Evolutionary conservation across 257 asterid genomes (phyloP), one percentile per base, ranked within the genome.

Genomic region (Primulina eburnea): DNA sequence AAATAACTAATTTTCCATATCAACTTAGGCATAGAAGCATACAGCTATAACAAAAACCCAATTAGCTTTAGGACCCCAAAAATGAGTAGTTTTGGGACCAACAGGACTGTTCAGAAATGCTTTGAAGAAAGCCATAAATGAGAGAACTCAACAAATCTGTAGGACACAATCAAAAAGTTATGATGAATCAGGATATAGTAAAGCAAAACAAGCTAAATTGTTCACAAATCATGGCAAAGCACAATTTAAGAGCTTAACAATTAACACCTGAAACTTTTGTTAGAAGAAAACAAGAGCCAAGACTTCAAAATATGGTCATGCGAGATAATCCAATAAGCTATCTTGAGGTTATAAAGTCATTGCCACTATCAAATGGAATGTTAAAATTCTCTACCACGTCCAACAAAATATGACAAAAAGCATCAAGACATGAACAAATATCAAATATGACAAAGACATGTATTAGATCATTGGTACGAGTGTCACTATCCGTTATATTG

Each of bases 21-120:
- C 47, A 38, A 33, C 34, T 62, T 12, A n/a, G 70, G 77, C 60
- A 56, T 62, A 73, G 65, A 71, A 30, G 62, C 78, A 33, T 84
- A 87, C 92, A 60, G 90, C 92, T 69, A 81, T 79, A 47, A 87
- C 87, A 21, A 87, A 84, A 65, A 90, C 92, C 90, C 88, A 87
- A 76, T 87, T 84, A 56, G 90, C 87, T 50, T 82, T 82, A 10
- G 90, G 92, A 60, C 92, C 88, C 88, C 85, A 85, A 65, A 85
- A 85, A 66, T 85, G 87, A 76, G 88, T 85, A 47, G 90, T 85
- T 71, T 82, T 87, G 35, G 92, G 92, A 62, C 92, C 92, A 64
- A 87, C 85, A 0, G 92, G 90, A 61, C 90, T 87, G 85, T 87
- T 84, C 78, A 87, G 72, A 65, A 87, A 87, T 67, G 87, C 74